Base-by-base conservation (phyloP, 1,139 yeast genomes). In the Kodamaea sp. region DNA sequence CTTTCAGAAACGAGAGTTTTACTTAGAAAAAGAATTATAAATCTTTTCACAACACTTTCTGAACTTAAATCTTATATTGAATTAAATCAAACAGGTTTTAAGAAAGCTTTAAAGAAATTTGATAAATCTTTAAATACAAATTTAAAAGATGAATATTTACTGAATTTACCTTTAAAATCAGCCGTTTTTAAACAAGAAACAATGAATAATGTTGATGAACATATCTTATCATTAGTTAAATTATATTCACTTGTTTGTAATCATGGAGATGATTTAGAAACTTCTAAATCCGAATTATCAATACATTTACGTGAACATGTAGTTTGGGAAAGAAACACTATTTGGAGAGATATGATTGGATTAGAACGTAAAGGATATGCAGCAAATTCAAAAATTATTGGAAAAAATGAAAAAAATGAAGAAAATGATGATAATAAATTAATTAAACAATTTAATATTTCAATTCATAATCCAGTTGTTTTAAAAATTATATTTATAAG, bases 291-390 rank as follows among this genome's bases (percentile, higher is more conserved):
- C 8, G 82, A 78, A 49, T 65, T 82, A 46, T 78, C 81, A 37
- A 72, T 82, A 4, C 81, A 75, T 50, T 63, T 82, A 43, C 73
- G 85, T 54, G 88, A 82, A 46, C 86, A 81, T 53, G 83, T 82
- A 37, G 86, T 82, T 7, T 82, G 87, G 84, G 87, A 81, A 57
- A 69, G 87, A 61, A 78, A 80, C 45, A 81, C 85, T 1, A 81
- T 81, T 5, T 81, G 87, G 87, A 75, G 81, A 53, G 86, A 81
- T 53, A 57, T 57, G 62, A 58, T 57, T 34, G 63, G 62, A 1
- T 47, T 57, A 44, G 63, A 58, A 29, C 44, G 62, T 24, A 58
- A 58, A 32, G 49, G 56, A 1, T 53, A 57, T 42, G 75, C 75
- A 6, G 75, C 76, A 5, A 63, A 58, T 38, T 50, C 62, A 2